phyloP scores from a whole-genome alignment of 2,329 filamentous ascomycete species.

The Ophiosphaerella narmari region DNA sequence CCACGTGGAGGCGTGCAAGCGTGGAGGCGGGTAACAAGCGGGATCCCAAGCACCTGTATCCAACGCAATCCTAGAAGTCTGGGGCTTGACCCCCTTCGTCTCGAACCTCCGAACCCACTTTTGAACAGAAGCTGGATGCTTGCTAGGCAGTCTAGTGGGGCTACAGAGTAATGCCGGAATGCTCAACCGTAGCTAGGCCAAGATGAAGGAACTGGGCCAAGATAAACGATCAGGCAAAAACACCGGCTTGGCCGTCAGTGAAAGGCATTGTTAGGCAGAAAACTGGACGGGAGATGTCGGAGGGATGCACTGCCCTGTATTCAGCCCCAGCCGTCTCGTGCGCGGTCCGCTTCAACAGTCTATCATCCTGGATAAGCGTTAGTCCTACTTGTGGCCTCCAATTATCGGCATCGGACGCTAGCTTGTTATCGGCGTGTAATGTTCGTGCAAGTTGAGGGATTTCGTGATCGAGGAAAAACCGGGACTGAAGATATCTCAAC shows the following conservation, averaged over 20 bases:
- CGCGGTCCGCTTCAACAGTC: not conserved
- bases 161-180: not conserved
- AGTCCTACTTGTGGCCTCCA: not conserved
- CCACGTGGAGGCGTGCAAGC: not conserved
- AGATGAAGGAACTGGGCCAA: conserved; percentile 19
- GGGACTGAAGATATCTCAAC: conserved; percentile 1
- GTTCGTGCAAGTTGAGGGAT: not conserved
- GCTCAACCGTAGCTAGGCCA: conserved; percentile 21
- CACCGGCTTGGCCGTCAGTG: conserved; percentile 18
- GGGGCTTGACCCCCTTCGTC: conserved; percentile 5
- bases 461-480: conserved; percentile 9
- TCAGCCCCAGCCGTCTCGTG: conserved; percentile 1
- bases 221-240: conserved; percentile 5
- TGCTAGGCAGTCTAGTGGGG: no score
- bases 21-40: conserved; percentile 13
- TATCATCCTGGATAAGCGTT: not conserved
- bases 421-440: not conserved
- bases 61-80: not conserved
- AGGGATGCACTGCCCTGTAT: conserved; percentile 3
- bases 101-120: conserved; percentile 16
- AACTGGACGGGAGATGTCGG: conserved; percentile 20
- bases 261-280: not conserved
- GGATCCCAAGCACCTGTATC: not conserved
- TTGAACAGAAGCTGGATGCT: conserved; percentile 1
- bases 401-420: conserved; percentile 1